Evolutionary conservation across 2,329 filamentous ascomycete genomes (phyloP), one percentile per base, ranked within the genome.

Genomic region (Hypoxylon sp.): DNA sequence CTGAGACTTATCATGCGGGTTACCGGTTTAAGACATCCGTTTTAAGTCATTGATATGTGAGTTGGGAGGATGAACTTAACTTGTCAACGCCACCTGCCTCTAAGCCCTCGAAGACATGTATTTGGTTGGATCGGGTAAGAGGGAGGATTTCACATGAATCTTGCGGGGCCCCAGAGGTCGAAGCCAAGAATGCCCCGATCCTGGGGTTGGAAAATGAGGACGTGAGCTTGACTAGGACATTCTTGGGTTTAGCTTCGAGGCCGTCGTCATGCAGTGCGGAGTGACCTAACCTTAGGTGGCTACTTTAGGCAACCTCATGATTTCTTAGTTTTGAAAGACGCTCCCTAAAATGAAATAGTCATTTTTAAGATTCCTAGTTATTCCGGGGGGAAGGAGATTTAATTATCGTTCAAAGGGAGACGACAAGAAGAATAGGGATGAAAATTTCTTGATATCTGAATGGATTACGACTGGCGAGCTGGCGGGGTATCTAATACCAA

Each of bases 111-210:
- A 25, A 43, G 21, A 57, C 17, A 38, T 55, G 56, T 51, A 11
- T 48, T 21, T 63, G 56, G 60, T 66, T 60, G 56, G 60, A 53
- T 65, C 58, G 65, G 64, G 50, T 60, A 63, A 63, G 67, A 68
- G 64, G 67, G 60, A 55, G 38, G 25, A 41, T 56, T 64, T 69
- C 51, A 67, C 57, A 68, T 64, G 61, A 70, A 68, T 50, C 41
- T 65, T 68, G 68, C 68, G 68, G 68, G 68, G 68, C 53, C 68
- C 68, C 68, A 51, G 58, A 62, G 32, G 25, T 38, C 63, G 17
- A 62, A 34, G 43, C 38, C 60, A 52, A 38, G 45, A 32, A 64
- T 49, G 5, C 52, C 59, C 34, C 53, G 51, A 60, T 57, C 59
- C 59, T 61, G 68, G 68, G 56, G 56, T 62, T 69, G 57, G 60